These are phyloP conservation scores for Tylopilus vinaceipallidus DNA, from an alignment of 768 basidiomycete species.

Conservation along the genomic window DNA sequence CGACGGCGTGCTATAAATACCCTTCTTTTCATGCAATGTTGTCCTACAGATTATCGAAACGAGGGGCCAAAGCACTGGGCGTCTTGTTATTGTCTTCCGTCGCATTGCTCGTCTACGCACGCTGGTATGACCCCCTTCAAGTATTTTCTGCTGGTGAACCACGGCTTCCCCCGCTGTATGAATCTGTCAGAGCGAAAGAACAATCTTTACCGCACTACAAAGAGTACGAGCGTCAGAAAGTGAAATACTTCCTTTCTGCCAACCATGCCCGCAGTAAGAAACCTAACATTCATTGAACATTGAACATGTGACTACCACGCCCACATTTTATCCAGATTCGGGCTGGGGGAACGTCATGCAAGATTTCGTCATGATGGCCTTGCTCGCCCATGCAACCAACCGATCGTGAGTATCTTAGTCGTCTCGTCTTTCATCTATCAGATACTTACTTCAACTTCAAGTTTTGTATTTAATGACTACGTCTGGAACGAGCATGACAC, in stretches of 20 bases:
- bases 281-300: neutral
- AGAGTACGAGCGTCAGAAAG: constrained; percentile 31
- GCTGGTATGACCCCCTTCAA: constrained; percentile 1
- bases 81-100: constrained; percentile 7
- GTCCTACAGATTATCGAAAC: constrained; percentile 23
- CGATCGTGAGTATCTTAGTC: constrained; percentile 31
- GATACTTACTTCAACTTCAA: constrained; percentile 9
- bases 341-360: constrained; percentile 45
- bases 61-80: constrained; percentile 18
- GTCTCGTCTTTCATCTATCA: neutral
- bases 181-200: constrained; percentile 38
- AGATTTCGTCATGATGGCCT: constrained; percentile 36
- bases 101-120: constrained; percentile 12
- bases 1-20: too few species aligned
- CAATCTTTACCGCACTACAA: constrained; percentile 42
- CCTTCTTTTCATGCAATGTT: too few species aligned
- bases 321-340: constrained; percentile 23
- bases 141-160: too few species aligned
- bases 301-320: neutral
- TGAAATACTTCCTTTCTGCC: constrained; percentile 46
- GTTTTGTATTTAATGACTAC: constrained; percentile 45
- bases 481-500: constrained; percentile 37
- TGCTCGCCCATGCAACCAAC: constrained; percentile 34
- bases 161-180: constrained; percentile 42
- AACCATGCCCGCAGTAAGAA: constrained; percentile 44